Evolutionary conservation across 2,329 filamentous ascomycete species (phyloP).

Genomic region (Sordariomycetes sp.): DNA sequence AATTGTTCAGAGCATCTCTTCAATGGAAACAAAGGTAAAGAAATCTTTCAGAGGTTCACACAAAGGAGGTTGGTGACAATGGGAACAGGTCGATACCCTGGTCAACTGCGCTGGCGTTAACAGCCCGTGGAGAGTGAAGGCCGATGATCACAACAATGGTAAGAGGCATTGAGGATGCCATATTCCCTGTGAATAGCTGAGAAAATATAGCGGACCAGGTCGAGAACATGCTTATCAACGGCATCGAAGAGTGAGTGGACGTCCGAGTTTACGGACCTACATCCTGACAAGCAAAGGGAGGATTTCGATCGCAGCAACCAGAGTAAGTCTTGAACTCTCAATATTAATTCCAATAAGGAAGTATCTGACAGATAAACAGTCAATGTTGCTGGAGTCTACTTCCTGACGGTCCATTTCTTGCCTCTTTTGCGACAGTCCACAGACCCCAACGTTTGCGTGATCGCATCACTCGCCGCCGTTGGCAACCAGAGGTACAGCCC

Average conservation of each 20-base stretch:
- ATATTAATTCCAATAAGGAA: no score
- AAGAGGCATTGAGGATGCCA: neutral
- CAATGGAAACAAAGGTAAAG: conserved; percentile 12
- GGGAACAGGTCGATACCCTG: conserved; percentile 13
- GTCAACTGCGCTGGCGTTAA: conserved; percentile 16
- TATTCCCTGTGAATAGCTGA: neutral
- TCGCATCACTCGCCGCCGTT: conserved; percentile 14
- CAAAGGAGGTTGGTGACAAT: neutral
- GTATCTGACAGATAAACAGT: no score
- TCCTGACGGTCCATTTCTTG: conserved; percentile 14
- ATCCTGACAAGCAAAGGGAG: neutral
- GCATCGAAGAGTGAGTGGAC: conserved; percentile 8
- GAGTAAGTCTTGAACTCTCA: conserved; percentile 5
- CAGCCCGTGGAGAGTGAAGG: conserved; percentile 10
- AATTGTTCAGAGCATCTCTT: conserved; percentile 11
- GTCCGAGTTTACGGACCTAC: neutral
- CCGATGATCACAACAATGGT: conserved; percentile 10
- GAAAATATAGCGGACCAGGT: conserved; percentile 8
- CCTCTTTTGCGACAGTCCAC: conserved; percentile 14
- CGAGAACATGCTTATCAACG: conserved; percentile 10
- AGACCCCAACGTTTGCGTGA: conserved; percentile 15
- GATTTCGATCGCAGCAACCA: conserved; percentile 6
- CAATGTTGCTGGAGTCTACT: conserved; percentile 18
- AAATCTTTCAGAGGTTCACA: neutral
- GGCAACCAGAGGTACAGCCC: conserved; percentile 12